Evolutionary conservation across 331 rosid genomes (phyloP).

Genomic region (Rhamnella rubrinervis): DNA sequence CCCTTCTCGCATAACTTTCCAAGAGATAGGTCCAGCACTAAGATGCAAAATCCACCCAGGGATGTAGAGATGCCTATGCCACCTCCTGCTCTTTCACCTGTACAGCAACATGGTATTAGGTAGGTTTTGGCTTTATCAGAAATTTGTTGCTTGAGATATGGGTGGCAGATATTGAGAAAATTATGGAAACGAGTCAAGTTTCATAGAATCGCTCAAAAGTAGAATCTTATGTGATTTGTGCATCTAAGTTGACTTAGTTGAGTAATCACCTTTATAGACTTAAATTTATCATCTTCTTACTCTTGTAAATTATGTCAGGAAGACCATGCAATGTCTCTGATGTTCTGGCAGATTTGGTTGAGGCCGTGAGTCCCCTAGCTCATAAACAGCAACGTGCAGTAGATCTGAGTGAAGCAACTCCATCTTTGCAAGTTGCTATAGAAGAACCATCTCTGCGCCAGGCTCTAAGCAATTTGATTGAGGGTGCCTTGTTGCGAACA

Average conservation of each 20-base stretch:
- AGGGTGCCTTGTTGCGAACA: conserved; percentile 85
- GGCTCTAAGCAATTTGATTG: conserved; percentile 89
- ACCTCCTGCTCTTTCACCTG: conserved; percentile 83
- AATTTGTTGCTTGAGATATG: neutral
- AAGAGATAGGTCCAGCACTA: conserved; percentile 42
- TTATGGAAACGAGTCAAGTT: neutral
- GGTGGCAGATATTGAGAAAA: neutral
- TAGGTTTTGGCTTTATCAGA: conserved; percentile 34
- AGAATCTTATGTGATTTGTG: too few species aligned
- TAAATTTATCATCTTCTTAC: conserved; percentile 37
- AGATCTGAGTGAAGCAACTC: conserved; percentile 54
- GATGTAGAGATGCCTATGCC: conserved; percentile 93
- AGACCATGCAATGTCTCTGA: conserved; percentile 93
- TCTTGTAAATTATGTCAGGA: conserved; percentile 71
- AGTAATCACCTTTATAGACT: neutral
- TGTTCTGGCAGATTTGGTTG: conserved; percentile 73
- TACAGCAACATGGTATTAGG: conserved; percentile 72
- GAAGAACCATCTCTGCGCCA: conserved; percentile 93
- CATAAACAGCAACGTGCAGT: conserved; percentile 57
- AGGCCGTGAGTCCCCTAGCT: conserved; percentile 80
- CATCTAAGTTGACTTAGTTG: too few species aligned
- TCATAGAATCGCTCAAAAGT: too few species aligned
- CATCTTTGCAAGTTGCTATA: conserved; percentile 64
- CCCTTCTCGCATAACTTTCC: conserved; percentile 45
- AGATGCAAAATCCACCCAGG: conserved; percentile 41